Base-by-base conservation (phyloP, 2,329 filamentous ascomycete species). In the Phyllosticta ampelicida region DNA sequence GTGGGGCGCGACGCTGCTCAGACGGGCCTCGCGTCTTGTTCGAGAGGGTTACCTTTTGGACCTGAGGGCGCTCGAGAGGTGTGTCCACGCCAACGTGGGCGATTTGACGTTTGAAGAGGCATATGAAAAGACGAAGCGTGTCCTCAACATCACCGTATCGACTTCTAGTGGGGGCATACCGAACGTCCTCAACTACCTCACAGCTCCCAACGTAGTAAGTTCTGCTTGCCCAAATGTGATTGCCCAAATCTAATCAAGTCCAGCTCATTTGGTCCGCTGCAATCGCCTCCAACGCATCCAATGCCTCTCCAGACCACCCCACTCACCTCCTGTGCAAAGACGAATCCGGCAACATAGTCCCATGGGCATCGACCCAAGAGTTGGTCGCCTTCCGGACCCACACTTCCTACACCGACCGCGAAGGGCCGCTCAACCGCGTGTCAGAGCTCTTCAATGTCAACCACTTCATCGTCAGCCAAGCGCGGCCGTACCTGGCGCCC, bases 31-130 rank as follows among this genome's bases (percentile, higher is more conserved):
- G 57, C 81, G 90, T 51, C 90, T 92, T 67, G 77, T 85, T 54
- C 77, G 77, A 48, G 86, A 91, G 64, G 90, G 90, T 0, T 90
- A 95, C 67, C 87, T 96, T 60, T 79, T 95, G 28, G 90, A 96
- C 69, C 83, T 89, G 3, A 83, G 80, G 48, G 86, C 95, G 9
- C 74, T 97, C 51, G 90, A 95, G 68, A 83, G 91, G 60, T 92
- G 89, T 64, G 86, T 96, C 13, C 81, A 86, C 59, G 84, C 86
- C 13, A 95, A 96, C 64, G 85, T 96, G 13, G 91, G 90, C 9
- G 87, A 96, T 65, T 70, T 95, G 61, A 96, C 91, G 0, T 97
- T 97, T 67, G 89, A 95, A 71, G 92, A 96, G 73, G 92, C 92
- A 0, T 96, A 91, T 67, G 82, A 85, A 55, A 83, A 84, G 61